phyloP scores from a whole-genome alignment of 176 grass and related monocot species.

The Puccinellia tenuiflora region DNA sequence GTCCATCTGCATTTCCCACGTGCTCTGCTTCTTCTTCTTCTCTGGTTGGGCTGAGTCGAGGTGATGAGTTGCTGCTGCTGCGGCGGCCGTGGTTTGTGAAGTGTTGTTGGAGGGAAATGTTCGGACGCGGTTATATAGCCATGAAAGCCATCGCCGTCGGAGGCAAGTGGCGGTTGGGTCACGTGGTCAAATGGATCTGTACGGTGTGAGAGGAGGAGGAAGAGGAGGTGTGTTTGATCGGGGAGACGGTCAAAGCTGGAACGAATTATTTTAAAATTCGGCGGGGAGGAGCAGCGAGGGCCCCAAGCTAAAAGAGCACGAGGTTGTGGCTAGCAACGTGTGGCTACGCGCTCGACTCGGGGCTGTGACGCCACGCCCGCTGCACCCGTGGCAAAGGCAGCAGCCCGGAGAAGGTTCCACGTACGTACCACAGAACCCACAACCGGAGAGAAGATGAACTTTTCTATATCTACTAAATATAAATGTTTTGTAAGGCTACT shows the following conservation, averaged over 20 bases:
- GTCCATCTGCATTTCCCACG: slow-evolving; percentile 60
- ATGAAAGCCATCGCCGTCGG: not conserved
- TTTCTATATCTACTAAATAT: too few relatives aligned
- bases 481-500: too few relatives aligned
- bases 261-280: not conserved
- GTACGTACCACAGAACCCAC: too few relatives aligned
- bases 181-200: slow-evolving; percentile 51
- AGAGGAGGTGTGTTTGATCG: too few relatives aligned
- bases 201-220: not conserved
- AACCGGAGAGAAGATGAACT: too few relatives aligned
- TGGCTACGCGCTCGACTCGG: too few relatives aligned
- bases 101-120: not conserved
- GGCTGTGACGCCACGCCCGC: too few relatives aligned
- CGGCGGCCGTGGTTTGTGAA: not conserved
- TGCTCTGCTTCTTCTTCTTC: not conserved
- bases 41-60: not conserved
- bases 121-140: slow-evolving; percentile 35
- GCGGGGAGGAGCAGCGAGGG: too few relatives aligned
- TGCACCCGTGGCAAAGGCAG: too few relatives aligned
- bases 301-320: too few relatives aligned
- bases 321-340: too few relatives aligned
- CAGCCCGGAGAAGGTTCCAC: too few relatives aligned
- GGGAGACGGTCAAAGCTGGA: slow-evolving; percentile 39
- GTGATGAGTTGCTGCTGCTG: not conserved
- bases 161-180: not conserved